phyloP scores from a whole-genome alignment of 805 yeast species.

The Ogataea degrootiae region DNA sequence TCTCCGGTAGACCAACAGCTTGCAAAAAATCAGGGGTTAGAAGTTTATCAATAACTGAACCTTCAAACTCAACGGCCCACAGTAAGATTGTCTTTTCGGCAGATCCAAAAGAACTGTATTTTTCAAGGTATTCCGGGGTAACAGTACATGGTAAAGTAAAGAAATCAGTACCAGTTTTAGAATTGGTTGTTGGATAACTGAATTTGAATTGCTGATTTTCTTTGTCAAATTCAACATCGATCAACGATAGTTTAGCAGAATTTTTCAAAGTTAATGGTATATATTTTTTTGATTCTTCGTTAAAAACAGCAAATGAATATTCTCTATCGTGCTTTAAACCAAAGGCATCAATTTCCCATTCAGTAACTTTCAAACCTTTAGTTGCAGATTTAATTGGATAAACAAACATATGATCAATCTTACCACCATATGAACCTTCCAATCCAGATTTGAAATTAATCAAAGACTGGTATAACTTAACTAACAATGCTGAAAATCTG shows the following conservation, averaged over 20 bases:
- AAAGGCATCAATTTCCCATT: constrained; percentile 24
- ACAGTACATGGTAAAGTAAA: constrained; percentile 19
- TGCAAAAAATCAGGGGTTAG: constrained; percentile 17
- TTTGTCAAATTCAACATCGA: constrained; percentile 11
- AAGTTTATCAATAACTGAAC: constrained; percentile 18
- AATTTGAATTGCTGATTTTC: constrained; percentile 14
- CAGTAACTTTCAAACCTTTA: constrained; percentile 20
- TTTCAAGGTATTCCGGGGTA: constrained; percentile 11
- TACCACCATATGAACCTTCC: constrained; percentile 21
- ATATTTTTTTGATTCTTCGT: constrained; percentile 10
- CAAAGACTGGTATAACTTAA: neutral
- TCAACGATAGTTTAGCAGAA: constrained; percentile 9
- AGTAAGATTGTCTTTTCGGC: constrained; percentile 6
- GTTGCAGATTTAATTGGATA: constrained; percentile 29
- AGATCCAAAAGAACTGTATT: constrained; percentile 11
- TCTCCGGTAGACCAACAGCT: constrained; percentile 15
- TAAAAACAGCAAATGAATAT: constrained; percentile 18
- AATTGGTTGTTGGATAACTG: constrained; percentile 9
- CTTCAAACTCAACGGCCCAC: constrained; percentile 18
- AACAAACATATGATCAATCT: constrained; percentile 20
- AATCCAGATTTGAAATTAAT: constrained; percentile 1
- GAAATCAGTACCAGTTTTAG: neutral
- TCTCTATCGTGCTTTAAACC: constrained; percentile 29
- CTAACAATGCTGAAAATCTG: neutral
- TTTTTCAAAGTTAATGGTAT: constrained; percentile 15